Conservation (phyloP, 805 yeast genomes). For the Hemisphaericaspora nanyangensis region DNA sequence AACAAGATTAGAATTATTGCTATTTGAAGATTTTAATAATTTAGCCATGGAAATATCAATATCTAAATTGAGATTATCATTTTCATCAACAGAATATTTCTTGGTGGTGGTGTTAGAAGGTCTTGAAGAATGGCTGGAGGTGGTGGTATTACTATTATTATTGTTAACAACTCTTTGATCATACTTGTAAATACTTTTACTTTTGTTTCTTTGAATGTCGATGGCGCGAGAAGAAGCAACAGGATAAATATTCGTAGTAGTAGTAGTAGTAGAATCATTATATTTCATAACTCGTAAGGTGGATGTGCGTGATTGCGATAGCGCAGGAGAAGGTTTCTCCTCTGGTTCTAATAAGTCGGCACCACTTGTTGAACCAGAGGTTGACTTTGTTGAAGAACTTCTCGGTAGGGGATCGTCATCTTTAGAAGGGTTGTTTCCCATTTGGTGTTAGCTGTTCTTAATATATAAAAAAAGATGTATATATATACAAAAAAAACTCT, state of each 20-base stretch:
- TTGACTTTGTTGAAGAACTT: conserved; percentile 19
- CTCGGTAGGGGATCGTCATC: conserved; percentile 46
- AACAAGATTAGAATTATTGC: conserved; percentile 33
- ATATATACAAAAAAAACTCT: too few relatives aligned
- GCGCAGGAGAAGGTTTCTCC: conserved; percentile 41
- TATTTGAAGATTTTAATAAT: conserved; percentile 18
- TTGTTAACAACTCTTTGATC: not conserved
- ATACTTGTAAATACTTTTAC: conserved; percentile 1
- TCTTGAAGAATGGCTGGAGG: conserved; percentile 1
- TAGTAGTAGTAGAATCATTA: conserved; percentile 2
- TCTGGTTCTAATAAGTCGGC: conserved; percentile 31
- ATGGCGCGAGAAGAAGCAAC: conserved; percentile 5
- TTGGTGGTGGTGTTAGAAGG: not conserved
- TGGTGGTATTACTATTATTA: conserved; percentile 1
- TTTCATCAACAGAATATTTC: conserved; percentile 3
- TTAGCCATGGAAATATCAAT: conserved; percentile 47
- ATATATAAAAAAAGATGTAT: too few relatives aligned
- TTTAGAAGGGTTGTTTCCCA: conserved; percentile 68
- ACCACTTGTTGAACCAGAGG: conserved; percentile 24
- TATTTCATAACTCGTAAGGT: not conserved
- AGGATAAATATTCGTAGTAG: conserved; percentile 2
- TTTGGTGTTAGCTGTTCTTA: too few relatives aligned
- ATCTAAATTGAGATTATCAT: conserved; percentile 32
- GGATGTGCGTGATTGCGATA: conserved; percentile 22
- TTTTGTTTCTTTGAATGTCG: conserved; percentile 6